Conservation (phyloP, 179 eudicot genomes). For the Silene vulgaris region DNA sequence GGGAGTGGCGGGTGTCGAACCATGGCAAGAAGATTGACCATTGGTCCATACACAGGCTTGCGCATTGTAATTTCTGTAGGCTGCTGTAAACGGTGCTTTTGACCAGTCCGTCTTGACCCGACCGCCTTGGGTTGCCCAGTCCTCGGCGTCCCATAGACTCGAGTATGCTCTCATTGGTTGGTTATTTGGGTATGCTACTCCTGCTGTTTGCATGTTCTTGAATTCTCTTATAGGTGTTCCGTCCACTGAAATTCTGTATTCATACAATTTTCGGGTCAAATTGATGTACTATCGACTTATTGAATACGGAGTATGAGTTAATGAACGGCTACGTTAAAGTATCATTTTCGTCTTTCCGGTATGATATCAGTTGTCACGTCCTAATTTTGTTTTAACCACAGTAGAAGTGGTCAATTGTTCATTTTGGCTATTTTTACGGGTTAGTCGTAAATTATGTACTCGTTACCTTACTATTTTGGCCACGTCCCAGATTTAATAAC, state of each 20-base stretch:
- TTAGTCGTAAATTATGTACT: too few species aligned
- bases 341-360: too few species aligned
- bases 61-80: constrained; percentile 31
- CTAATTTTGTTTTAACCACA: too few species aligned
- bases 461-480: too few species aligned
- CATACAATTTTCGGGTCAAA: neutral
- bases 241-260: constrained; percentile 31
- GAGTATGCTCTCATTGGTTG: constrained; percentile 37
- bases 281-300: too few species aligned
- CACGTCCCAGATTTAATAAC: too few species aligned
- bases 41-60: constrained; percentile 28
- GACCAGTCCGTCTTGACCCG: constrained; percentile 36
- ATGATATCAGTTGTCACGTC: too few species aligned
- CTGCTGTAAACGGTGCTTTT: constrained; percentile 33
- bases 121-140: constrained; percentile 43
- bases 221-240: constrained; percentile 31
- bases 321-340: too few species aligned
- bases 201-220: constrained; percentile 28
- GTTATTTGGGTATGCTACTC: constrained; percentile 35
- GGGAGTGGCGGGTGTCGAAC: constrained; percentile 10
- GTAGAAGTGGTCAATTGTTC: too few species aligned
- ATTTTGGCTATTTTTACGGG: too few species aligned
- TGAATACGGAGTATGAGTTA: too few species aligned
- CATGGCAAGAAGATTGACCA: constrained; percentile 28
- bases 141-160: constrained; percentile 38